Evolutionary conservation across 108 stramenopile genomes (phyloP).

Genomic region (Cyclotella cryptica): DNA sequence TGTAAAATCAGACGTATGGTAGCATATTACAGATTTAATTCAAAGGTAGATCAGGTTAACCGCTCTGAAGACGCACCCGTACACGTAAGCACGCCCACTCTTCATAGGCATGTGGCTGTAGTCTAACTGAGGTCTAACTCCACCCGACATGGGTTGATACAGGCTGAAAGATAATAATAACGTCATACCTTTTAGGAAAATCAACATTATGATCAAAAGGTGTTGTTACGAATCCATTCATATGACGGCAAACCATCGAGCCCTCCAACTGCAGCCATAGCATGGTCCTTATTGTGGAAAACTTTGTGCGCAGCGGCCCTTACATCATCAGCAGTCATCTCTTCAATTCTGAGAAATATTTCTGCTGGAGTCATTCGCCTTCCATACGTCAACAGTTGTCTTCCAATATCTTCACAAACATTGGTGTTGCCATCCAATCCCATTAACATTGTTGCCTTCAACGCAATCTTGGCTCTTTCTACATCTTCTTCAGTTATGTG

Average conservation of each 20-base stretch:
- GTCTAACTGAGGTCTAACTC: too few species aligned
- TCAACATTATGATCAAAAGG: constrained; percentile 67
- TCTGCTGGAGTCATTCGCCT: constrained; percentile 98
- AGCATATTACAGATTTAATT: too few species aligned
- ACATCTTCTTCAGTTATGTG: constrained; percentile 92
- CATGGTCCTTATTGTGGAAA: constrained; percentile 97
- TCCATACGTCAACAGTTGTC: constrained; percentile 98
- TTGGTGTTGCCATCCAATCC: constrained; percentile 95
- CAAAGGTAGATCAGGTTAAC: too few species aligned
- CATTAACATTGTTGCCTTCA: constrained; percentile 98
- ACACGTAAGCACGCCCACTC: too few species aligned
- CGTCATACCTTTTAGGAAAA: neutral
- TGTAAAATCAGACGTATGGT: too few species aligned
- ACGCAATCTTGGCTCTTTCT: constrained; percentile 94
- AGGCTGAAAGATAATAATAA: too few species aligned
- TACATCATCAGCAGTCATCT: constrained; percentile 91
- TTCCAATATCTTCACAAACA: constrained; percentile 99
- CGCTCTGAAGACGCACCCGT: too few species aligned
- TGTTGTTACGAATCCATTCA: constrained; percentile 87
- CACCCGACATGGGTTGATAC: too few species aligned
- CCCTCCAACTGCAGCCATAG: constrained; percentile 97
- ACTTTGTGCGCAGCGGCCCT: constrained; percentile 91
- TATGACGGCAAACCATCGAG: constrained; percentile 96
- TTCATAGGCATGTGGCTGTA: too few species aligned
- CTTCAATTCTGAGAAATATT: constrained; percentile 96